Conservation (phyloP, 2,329 filamentous ascomycete species). For the Zelopaecilomyces penicillatus region DNA sequence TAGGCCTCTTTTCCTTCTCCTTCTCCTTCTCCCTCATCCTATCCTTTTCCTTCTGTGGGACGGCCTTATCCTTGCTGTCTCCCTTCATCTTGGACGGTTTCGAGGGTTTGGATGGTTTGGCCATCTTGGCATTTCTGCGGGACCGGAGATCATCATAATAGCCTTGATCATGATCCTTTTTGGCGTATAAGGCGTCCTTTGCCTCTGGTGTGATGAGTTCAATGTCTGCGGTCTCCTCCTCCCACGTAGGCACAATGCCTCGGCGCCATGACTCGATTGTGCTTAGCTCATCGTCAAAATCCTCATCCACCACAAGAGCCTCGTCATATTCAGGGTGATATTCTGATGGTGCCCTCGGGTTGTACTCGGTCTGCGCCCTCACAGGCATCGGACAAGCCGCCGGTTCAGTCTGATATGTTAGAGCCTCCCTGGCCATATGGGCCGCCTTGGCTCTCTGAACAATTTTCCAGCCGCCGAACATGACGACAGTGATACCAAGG, state of each 20-base stretch:
- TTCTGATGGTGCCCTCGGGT: slow-evolving; percentile 15
- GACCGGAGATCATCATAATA: slow-evolving; percentile 31
- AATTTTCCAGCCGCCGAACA: slow-evolving; percentile 95
- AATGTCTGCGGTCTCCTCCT: slow-evolving; percentile 40
- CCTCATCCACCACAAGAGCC: slow-evolving; percentile 44
- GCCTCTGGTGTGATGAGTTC: slow-evolving; percentile 52
- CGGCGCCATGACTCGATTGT: slow-evolving; percentile 50
- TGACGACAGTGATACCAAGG: slow-evolving; percentile 88
- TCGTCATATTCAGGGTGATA: slow-evolving; percentile 38
- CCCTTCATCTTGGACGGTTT: slow-evolving; percentile 17
- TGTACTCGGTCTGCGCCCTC: slow-evolving; percentile 22
- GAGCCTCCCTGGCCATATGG: slow-evolving; percentile 19
- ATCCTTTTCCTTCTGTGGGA: slow-evolving; percentile 20
- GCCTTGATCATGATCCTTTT: slow-evolving; percentile 22
- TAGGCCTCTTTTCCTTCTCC: slow-evolving; percentile 11
- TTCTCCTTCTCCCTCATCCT: slow-evolving; percentile 7
- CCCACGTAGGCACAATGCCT: slow-evolving; percentile 38
- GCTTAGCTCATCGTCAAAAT: slow-evolving; percentile 50
- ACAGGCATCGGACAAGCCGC: slow-evolving; percentile 18
- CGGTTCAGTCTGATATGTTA: slow-evolving; percentile 17
- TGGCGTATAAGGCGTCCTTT: slow-evolving; percentile 27
- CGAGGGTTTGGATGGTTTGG: slow-evolving; percentile 17
- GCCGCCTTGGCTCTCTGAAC: slow-evolving; percentile 64
- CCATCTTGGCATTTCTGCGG: slow-evolving; percentile 24
- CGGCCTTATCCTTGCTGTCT: slow-evolving; percentile 18